Evolutionary conservation across 169 alveolate species (phyloP).

Genomic region (Plasmodium fragile): DNA sequence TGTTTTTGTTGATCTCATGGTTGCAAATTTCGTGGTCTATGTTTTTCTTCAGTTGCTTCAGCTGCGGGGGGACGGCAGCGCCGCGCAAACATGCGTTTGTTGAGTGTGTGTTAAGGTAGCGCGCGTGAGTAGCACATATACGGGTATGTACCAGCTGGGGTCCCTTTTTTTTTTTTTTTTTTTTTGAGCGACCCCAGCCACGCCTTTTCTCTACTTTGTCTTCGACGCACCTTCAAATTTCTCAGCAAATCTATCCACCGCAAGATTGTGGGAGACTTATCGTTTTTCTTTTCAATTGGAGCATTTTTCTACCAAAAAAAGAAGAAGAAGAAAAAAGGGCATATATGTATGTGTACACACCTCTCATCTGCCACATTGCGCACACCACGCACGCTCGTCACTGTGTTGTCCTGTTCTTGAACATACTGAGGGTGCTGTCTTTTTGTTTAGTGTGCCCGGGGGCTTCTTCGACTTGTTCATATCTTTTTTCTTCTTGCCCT

Average conservation of each 20-base stretch:
- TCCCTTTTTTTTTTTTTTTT: not conserved
- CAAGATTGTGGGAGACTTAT: constrained; percentile 21
- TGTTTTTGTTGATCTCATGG: constrained; percentile 57
- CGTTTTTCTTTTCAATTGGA: constrained; percentile 21
- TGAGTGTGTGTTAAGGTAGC: not conserved
- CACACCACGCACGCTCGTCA: not conserved
- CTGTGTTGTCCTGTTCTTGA: not conserved
- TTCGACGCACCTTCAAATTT: constrained; percentile 12
- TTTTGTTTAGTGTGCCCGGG: not conserved
- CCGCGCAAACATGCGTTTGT: not conserved
- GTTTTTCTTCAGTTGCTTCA: constrained; percentile 43
- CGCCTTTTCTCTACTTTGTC: not conserved
- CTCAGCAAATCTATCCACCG: constrained; percentile 49
- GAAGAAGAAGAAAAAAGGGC: not conserved
- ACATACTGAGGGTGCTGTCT: not conserved
- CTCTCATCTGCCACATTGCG: not conserved
- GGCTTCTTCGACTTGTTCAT: constrained; percentile 6
- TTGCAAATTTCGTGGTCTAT: constrained; percentile 50
- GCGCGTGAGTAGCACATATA: not conserved
- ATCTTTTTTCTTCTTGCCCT: constrained; percentile 15
- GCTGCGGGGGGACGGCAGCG: not conserved
- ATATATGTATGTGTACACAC: not conserved
- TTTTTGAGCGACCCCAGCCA: not conserved
- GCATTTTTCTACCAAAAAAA: constrained; percentile 5
- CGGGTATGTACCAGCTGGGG: not conserved